Evolutionary conservation across 306 rosid genomes (phyloP).

Genomic region (Coriaria nepalensis): DNA sequence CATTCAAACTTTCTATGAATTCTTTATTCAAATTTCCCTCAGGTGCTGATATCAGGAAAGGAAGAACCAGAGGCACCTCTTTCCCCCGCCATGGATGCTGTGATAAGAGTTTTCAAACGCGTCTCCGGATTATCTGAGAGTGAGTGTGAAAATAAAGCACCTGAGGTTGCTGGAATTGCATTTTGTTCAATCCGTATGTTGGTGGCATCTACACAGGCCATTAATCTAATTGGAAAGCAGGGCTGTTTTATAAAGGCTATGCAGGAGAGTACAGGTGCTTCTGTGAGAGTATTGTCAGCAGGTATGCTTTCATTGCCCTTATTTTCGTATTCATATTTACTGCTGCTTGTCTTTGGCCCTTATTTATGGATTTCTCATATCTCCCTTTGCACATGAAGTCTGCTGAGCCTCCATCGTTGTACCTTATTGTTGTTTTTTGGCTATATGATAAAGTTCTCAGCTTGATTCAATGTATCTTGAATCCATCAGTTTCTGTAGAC

Average conservation of each 20-base stretch:
- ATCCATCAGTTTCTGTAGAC: no score
- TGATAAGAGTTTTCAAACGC: conserved; percentile 65
- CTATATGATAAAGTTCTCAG: no score
- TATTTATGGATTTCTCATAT: no score
- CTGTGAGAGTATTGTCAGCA: conserved; percentile 70
- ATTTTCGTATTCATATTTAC: not conserved
- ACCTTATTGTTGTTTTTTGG: no score
- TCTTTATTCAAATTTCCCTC: conserved; percentile 13
- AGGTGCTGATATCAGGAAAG: conserved; percentile 89
- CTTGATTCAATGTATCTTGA: no score
- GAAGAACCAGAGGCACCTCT: conserved; percentile 64
- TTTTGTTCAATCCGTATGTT: conserved; percentile 63
- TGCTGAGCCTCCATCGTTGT: no score
- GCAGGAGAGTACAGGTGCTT: conserved; percentile 68
- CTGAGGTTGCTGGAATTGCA: conserved; percentile 36
- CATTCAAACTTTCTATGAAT: not conserved
- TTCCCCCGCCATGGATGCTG: conserved; percentile 98
- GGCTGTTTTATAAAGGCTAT: conserved; percentile 85
- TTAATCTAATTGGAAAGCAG: conserved; percentile 91
- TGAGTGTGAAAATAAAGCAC: conserved; percentile 29
- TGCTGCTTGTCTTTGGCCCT: no score
- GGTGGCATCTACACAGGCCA: conserved; percentile 95
- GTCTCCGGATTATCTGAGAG: conserved; percentile 62
- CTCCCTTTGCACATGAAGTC: no score
- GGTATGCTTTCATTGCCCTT: conserved; percentile 35